Evolutionary conservation across 2,329 filamentous ascomycete species (phyloP).

Genomic region (Aspergillus japonicus): DNA sequence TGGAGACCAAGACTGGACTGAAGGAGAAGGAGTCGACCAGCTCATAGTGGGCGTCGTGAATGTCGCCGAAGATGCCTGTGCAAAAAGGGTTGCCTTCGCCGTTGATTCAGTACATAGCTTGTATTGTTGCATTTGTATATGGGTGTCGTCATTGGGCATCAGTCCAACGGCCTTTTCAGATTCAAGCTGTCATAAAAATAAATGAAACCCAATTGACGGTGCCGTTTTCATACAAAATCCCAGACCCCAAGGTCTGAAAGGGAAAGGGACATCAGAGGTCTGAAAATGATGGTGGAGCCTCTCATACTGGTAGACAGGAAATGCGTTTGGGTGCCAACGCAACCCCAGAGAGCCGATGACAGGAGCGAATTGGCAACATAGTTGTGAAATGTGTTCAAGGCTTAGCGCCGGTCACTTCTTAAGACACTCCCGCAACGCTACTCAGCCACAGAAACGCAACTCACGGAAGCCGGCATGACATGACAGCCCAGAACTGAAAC

Average conservation of each 20-base stretch:
- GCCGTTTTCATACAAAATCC: too few species aligned
- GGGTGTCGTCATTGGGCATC: too few species aligned
- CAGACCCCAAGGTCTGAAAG: too few species aligned
- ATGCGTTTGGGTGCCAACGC: too few species aligned
- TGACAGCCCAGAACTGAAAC: neutral
- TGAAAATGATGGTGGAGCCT: too few species aligned
- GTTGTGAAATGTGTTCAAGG: neutral
- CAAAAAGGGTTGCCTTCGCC: neutral
- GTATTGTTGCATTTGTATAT: neutral
- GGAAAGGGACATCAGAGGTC: neutral
- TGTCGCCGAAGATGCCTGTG: neutral
- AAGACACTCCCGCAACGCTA: neutral
- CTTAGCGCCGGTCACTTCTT: neutral
- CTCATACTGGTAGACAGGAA: too few species aligned
- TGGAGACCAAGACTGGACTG: conserved; percentile 23
- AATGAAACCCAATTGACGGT: too few species aligned
- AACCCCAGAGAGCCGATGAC: too few species aligned
- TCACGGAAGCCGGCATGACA: neutral
- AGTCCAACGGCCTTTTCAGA: too few species aligned
- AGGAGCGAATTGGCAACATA: too few species aligned
- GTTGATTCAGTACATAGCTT: neutral
- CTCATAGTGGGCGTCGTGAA: neutral
- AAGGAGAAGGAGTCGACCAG: conserved; percentile 16
- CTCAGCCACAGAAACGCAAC: neutral
- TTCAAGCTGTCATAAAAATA: too few species aligned